A percentile compares a stretch with the other conserved stretches of the same genome.
phyloP scores from a whole-genome alignment of 2,329 filamentous ascomycete genomes.

The Fusarium pseudoanthophilum region DNA sequence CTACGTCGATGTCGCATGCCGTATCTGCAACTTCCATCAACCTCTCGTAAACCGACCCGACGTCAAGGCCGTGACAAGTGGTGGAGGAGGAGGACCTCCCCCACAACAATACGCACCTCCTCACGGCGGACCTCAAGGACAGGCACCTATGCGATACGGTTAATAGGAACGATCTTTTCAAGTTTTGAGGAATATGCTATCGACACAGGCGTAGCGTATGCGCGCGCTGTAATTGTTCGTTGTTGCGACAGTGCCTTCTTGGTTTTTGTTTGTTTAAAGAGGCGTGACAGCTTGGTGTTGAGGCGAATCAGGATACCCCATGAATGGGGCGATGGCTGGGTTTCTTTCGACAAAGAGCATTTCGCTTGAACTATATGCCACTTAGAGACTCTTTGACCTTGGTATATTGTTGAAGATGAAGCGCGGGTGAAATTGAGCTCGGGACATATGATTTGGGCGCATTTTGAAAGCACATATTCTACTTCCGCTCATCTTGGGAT shows the following conservation, averaged over 20 bases:
- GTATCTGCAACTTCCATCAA: slow-evolving; percentile 81
- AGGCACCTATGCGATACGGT: slow-evolving; percentile 47
- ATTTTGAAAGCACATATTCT: not conserved
- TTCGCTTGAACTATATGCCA: not conserved
- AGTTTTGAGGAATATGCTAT: not conserved
- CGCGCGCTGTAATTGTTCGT: not conserved
- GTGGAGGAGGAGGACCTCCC: slow-evolving; percentile 53
- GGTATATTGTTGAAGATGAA: not conserved
- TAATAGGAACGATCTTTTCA: slow-evolving; percentile 12
- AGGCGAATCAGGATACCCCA: slow-evolving; percentile 28
- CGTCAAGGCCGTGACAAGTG: slow-evolving; percentile 63
- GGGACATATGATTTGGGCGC: not conserved
- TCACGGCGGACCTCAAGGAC: slow-evolving; percentile 47
- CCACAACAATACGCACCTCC: slow-evolving; percentile 48
- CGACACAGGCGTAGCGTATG: not conserved
- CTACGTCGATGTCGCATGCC: slow-evolving; percentile 76
- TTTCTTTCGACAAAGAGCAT: not conserved
- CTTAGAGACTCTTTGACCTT: not conserved
- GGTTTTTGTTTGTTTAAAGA: not conserved
- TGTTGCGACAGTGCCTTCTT: not conserved
- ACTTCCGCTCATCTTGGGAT: not conserved
- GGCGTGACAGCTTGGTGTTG: slow-evolving; percentile 33
- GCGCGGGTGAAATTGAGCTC: not conserved
- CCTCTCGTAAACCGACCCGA: slow-evolving; percentile 68
- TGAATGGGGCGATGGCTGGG: not conserved